Base-by-base conservation (phyloP, 495 filamentous ascomycete genomes). In the Sporormia fimetaria region DNA sequence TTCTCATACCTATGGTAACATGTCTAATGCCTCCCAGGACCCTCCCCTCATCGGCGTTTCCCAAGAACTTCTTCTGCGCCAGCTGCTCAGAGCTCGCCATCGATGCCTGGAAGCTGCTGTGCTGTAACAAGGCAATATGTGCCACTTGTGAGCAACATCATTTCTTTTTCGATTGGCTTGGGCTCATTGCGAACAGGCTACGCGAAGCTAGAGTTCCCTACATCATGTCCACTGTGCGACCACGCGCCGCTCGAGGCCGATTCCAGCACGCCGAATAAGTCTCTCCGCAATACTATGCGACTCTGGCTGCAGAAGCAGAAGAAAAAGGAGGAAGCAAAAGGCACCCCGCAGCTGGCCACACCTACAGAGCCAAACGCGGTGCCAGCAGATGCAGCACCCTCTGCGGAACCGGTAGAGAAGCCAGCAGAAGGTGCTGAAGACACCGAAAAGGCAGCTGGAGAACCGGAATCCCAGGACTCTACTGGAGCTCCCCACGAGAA, bases 51-150 rank as follows among this genome's bases (percentile, higher is more conserved):
- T 12, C 25, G 3, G 6, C 17, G 20, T 82, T 95, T 51, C 90
- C 90, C 9, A 82, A 83, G 55, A 95, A 95, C 74, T 74, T 96
- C 36, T 76, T 86, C 57, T 99, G 90, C 65, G 86, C 84, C 26
- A 82, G 81, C 43, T 96, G 90, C 64, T 90, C 79, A 60, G 84
- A 82, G 57, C 69, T 96, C 27, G 86, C 83, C n/a, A 65, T 88
- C 44, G 87, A 94, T 56, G 84, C 88, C 2, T 92, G 87, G 52
- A 78, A 84, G 21, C 65, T 94, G 8, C 87, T 87, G 5, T 99
- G 90, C 61, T 99, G 90, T 61, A 88, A 95, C 56, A 87, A 94
- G 54, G 77, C 81, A 17, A 92, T 95, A 41, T 96, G 92, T 64
- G 83, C 88, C 55, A 73, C 65, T 40, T 98, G 90, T 94, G 65